These are phyloP conservation scores for Epichloe coenophiala DNA, from an alignment of 2,329 filamentous ascomycete species.

Conservation along the genomic window DNA sequence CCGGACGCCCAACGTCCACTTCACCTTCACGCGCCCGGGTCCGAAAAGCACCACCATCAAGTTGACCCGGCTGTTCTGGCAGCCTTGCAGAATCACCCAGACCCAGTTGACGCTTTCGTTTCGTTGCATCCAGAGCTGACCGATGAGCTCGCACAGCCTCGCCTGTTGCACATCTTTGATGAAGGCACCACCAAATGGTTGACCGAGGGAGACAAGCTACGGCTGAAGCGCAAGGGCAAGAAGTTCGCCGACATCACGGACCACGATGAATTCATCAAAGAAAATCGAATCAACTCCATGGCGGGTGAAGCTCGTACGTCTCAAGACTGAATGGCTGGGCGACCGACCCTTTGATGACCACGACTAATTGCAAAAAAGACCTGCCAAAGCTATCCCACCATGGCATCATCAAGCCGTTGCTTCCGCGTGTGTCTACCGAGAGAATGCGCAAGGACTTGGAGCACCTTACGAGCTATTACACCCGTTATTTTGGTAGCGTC, in stretches of 20 bases:
- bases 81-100: conserved; percentile 13
- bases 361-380: conserved; percentile 10
- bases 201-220: conserved; percentile 61
- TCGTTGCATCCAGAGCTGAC: conserved; percentile 15
- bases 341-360: background rate
- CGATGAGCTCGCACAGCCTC: conserved; percentile 25
- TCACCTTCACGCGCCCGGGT: background rate
- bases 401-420: conserved; percentile 39
- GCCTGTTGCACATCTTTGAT: conserved; percentile 50
- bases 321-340: background rate
- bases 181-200: conserved; percentile 51
- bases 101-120: conserved; percentile 18
- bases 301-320: conserved; percentile 9
- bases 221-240: conserved; percentile 47
- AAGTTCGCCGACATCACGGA: conserved; percentile 66
- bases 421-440: conserved; percentile 44
- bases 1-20: background rate
- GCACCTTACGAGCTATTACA: conserved; percentile 47
- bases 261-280: conserved; percentile 34
- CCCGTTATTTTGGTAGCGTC: conserved; percentile 36
- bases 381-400: conserved; percentile 31
- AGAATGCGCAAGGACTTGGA: conserved; percentile 53
- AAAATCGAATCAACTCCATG: conserved; percentile 9
- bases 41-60: background rate
- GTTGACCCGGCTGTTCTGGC: conserved; percentile 12